Evolutionary conservation across 768 basidiomycete species (phyloP).

Genomic region (Pisolithus marmoratus): DNA sequence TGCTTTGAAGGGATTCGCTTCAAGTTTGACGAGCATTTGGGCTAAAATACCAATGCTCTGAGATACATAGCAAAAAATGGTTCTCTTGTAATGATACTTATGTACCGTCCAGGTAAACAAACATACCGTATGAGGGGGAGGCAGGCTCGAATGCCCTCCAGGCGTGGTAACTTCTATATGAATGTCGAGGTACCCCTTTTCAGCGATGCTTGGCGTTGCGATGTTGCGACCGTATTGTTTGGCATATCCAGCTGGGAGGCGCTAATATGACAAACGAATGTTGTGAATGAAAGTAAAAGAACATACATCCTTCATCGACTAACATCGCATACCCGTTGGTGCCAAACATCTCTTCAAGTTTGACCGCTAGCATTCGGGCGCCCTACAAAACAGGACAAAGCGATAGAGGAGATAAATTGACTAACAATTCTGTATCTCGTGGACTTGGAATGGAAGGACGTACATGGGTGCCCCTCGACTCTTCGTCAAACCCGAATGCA

Average conservation of each 20-base stretch:
- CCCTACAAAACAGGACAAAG: conserved; percentile 35
- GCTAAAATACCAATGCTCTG: conserved; percentile 82
- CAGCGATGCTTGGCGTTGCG: conserved; percentile 59
- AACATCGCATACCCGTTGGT: conserved; percentile 67
- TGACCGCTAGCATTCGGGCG: conserved; percentile 41
- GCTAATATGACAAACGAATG: not conserved
- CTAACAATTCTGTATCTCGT: too few relatives aligned
- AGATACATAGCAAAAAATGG: too few relatives aligned
- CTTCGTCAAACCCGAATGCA: conserved; percentile 75
- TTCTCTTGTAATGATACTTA: conserved; percentile 4
- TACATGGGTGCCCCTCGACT: conserved; percentile 49
- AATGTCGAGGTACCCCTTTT: conserved; percentile 68
- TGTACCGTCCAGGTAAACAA: not conserved
- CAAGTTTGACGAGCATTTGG: conserved; percentile 59
- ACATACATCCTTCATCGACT: conserved; percentile 80
- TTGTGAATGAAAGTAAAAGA: not conserved
- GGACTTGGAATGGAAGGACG: not conserved
- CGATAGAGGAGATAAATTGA: not conserved
- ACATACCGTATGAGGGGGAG: conserved; percentile 71
- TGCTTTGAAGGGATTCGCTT: conserved; percentile 53
- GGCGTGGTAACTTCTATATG: conserved; percentile 58
- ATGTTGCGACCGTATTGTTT: conserved; percentile 49
- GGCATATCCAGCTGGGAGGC: conserved; percentile 40
- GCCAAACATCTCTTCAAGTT: conserved; percentile 60
- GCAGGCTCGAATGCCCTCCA: conserved; percentile 85